These are phyloP conservation scores for Pluteus cervinus DNA, from an alignment of 768 basidiomycete species.

Conservation along the genomic window DNA sequence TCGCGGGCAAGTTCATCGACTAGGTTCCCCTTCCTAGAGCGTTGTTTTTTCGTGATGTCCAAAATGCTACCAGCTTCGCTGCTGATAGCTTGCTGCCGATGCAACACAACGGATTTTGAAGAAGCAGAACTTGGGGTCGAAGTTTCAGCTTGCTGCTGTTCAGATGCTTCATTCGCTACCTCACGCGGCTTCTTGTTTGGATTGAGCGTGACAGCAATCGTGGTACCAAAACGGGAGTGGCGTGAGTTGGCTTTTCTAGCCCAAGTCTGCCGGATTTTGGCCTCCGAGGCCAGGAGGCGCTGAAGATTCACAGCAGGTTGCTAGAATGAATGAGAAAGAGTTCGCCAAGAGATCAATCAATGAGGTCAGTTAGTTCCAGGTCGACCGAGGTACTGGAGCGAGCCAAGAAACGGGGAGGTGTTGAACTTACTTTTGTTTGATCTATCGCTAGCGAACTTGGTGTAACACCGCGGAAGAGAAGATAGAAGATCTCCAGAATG, in stretches of 20 bases:
- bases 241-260: constrained; percentile 59
- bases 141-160: constrained; percentile 16
- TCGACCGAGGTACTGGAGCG: too few relatives aligned
- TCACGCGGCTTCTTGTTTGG: constrained; percentile 37
- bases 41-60: constrained; percentile 63
- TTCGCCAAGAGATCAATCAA: too few relatives aligned
- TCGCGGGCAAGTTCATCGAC: constrained; percentile 64
- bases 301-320: constrained; percentile 66
- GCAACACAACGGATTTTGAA: constrained; percentile 65
- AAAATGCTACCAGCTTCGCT: constrained; percentile 62
- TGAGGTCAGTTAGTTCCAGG: too few relatives aligned
- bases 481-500: constrained; percentile 88
- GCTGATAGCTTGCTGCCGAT: constrained; percentile 78
- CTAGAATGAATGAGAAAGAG: constrained; percentile 34
- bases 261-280: constrained; percentile 50
- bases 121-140: constrained; percentile 23
- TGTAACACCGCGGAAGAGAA: constrained; percentile 77
- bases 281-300: constrained; percentile 74
- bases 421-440: constrained; percentile 53
- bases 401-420: constrained; percentile 5
- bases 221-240: constrained; percentile 96
- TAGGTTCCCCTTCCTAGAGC: constrained; percentile 51
- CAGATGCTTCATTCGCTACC: constrained; percentile 9
- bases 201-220: constrained; percentile 74
- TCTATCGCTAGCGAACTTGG: constrained; percentile 52